Conservation (phyloP, 306 rosid species). For the Castanospermum australe region DNA sequence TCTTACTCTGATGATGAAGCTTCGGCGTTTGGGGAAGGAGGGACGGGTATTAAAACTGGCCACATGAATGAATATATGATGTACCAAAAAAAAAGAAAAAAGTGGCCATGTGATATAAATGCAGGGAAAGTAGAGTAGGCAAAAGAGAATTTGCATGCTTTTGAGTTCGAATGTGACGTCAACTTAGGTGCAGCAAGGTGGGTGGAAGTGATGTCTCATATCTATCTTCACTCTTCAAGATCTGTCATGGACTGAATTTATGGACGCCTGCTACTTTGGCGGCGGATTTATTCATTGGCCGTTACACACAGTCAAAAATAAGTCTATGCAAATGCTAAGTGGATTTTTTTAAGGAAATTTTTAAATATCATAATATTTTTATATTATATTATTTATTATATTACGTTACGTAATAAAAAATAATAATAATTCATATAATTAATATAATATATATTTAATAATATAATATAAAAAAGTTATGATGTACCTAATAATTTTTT, state of each 20-base stretch:
- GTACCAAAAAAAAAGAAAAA: no score
- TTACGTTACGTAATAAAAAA: no score
- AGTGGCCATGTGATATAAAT: not conserved
- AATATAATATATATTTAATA: no score
- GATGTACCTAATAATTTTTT: no score
- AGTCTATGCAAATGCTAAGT: not conserved
- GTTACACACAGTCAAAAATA: not conserved
- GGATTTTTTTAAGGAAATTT: not conserved
- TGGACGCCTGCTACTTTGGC: not conserved
- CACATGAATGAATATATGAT: no score
- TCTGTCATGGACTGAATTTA: not conserved
- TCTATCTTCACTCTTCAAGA: no score
- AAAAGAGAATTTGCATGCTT: not conserved
- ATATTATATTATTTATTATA: no score
- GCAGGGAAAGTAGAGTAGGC: slow-evolving; percentile 2
- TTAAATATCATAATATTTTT: no score
- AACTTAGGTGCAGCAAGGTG: not conserved
- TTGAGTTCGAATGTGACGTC: not conserved
- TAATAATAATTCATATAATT: no score
- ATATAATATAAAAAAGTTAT: no score
- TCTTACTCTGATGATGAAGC: not conserved
- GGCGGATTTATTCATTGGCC: not conserved
- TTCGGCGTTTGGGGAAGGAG: not conserved
- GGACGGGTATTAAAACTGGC: not conserved
- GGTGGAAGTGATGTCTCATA: not conserved